Base-by-base conservation (phyloP, 2,329 filamentous ascomycete genomes). In the Zarea fungicola region DNA sequence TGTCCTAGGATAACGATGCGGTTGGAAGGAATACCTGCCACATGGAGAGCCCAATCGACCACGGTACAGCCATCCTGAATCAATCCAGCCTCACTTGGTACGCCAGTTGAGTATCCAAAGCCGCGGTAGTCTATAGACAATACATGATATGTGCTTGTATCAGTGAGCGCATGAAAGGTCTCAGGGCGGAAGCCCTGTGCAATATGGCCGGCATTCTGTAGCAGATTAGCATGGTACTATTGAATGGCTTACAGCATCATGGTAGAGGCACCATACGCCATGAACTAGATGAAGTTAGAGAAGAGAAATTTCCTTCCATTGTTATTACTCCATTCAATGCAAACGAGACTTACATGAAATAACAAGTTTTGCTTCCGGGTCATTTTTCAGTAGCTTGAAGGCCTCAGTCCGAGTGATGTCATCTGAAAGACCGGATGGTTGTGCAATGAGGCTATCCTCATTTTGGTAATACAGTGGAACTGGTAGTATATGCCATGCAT, bases 91-190 rank as follows among this genome's bases (percentile, higher is more conserved):
- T 97, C 92, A 0, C 83, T 85, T 0, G 92, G 92, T 4, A 68
- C 70, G n/a, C 92, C 89, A 1, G 84, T 88, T 8, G 87, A 93
- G 32, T 80, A 76, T 1, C 90, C 91, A 58, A 89, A 96, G 6
- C 91, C 91, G 16, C 91, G 85, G 67, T 96, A 96, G 71, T 96
- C 90, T 58, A 96, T 83, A 32, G 89, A 81, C n/a, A 96, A 73
- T 37, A 96, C 79, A 62, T 96, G 91, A 48, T 90, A 83, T 0
- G 77, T 78, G 2, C 85, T 86, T 3, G 84, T 81, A 45, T 85
- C 80, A 4, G 89, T 81, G 35, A 96, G 72, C 37, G 83, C 77
- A 57, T 90, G 88, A 64, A 95, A 95, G 49, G 83, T 86, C 26
- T 83, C 76, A 2, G 89, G 85, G 14, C 92, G 82, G 62, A 84